phyloP scores from a whole-genome alignment of 768 basidiomycete genomes.

The Termitomyces sp. region DNA sequence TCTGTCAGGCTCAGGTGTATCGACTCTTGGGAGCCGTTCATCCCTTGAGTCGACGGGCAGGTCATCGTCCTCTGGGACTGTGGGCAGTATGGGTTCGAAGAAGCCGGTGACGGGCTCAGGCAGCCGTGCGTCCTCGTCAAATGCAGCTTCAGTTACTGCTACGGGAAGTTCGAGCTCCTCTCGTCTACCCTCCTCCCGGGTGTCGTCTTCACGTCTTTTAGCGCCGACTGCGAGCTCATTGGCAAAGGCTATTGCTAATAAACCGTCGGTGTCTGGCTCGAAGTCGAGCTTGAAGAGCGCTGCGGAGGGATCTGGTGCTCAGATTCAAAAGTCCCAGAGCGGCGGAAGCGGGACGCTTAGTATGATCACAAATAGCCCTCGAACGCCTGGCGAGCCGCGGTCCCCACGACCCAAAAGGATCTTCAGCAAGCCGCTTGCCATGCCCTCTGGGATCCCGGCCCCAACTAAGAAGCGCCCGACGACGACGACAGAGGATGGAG shows the following conservation, averaged over 20 bases:
- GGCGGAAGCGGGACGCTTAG: constrained; percentile 4
- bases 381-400: constrained; percentile 19
- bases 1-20: constrained; percentile 29
- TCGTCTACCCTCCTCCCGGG: constrained; percentile 20
- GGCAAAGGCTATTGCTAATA: constrained; percentile 48
- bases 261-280: constrained; percentile 14
- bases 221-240: constrained; percentile 80
- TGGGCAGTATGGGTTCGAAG: constrained; percentile 37
- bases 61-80: constrained; percentile 20
- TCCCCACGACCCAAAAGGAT: constrained; percentile 35
- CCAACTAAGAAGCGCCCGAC: constrained; percentile 29
- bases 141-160: background rate
- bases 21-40: constrained; percentile 44
- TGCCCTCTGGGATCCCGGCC: constrained; percentile 38
- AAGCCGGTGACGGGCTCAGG: constrained; percentile 19
- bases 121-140: constrained; percentile 3
- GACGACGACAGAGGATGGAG: constrained; percentile 2
- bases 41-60: constrained; percentile 27
- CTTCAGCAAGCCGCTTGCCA: constrained; percentile 52
- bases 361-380: constrained; percentile 37
- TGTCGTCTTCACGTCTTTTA: constrained; percentile 46
- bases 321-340: constrained; percentile 1
- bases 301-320: constrained; percentile 4
- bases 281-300: constrained; percentile 12
- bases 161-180: constrained; percentile 20